phyloP scores from a whole-genome alignment of 169 alveolate species.

The Eimeria tenella region DNA sequence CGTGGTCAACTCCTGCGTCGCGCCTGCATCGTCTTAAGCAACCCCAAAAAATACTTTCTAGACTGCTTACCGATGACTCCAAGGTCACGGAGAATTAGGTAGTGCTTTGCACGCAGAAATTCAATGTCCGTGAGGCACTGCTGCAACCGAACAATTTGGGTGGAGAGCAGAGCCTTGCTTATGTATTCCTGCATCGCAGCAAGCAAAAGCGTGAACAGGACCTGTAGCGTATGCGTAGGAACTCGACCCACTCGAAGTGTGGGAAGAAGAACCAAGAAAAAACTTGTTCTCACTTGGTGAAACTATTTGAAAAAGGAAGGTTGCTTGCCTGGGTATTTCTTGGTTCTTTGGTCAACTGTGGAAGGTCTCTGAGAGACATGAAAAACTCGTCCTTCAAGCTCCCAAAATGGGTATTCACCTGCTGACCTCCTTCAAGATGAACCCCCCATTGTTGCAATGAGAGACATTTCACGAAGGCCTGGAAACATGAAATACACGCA shows the following conservation, averaged over 20 bases:
- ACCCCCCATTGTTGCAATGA: conserved; percentile 63
- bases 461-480: conserved; percentile 71
- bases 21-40: background rate
- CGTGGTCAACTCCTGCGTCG: no score
- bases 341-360: conserved; percentile 49
- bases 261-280: no score
- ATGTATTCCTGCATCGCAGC: conserved; percentile 45
- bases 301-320: background rate
- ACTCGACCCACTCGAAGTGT: no score
- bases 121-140: conserved; percentile 64
- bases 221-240: no score
- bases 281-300: no score
- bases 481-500: background rate
- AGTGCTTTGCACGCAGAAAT: conserved; percentile 58
- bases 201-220: background rate
- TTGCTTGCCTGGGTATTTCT: conserved; percentile 60
- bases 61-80: conserved; percentile 53
- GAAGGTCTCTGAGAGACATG: conserved; percentile 52
- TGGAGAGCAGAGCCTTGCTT: conserved; percentile 70
- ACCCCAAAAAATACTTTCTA: background rate
- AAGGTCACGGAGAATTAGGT: conserved; percentile 56
- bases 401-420: background rate
- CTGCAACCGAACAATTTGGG: conserved; percentile 68
- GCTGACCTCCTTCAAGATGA: conserved; percentile 3
- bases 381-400: conserved; percentile 60